A percentile compares a stretch with the other conserved stretches of the same genome.
Evolutionary conservation across 768 basidiomycete genomes (phyloP).

Genomic region (Zangia roseola): DNA sequence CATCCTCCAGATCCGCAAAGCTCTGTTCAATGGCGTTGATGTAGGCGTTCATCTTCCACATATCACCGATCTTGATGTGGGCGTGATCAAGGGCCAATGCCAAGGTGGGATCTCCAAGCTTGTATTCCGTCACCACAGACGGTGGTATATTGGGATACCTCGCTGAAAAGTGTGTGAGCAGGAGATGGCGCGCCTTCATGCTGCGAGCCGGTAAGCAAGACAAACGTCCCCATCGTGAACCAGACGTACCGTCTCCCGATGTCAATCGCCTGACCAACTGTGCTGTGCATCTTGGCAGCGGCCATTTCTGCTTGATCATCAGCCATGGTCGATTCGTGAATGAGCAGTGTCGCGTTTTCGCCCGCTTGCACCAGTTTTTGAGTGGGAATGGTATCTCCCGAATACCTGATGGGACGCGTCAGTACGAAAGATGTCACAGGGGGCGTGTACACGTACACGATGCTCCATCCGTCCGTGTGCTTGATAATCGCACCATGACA

Average conservation of each 20-base stretch:
- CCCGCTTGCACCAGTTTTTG: slow-evolving; percentile 66
- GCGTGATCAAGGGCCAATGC: slow-evolving; percentile 83
- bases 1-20: slow-evolving; percentile 53
- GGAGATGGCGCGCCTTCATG: slow-evolving; percentile 80
- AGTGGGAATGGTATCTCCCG: slow-evolving; percentile 86
- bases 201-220: slow-evolving; percentile 36
- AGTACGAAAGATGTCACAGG: neutral
- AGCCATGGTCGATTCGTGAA: slow-evolving; percentile 93
- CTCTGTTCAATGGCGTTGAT: slow-evolving; percentile 65
- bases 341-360: slow-evolving; percentile 69
- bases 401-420: slow-evolving; percentile 57
- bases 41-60: slow-evolving; percentile 87
- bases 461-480: slow-evolving; percentile 56
- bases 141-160: slow-evolving; percentile 87
- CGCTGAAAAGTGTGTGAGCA: slow-evolving; percentile 96
- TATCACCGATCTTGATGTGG: slow-evolving; percentile 66
- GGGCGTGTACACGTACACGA: slow-evolving; percentile 31
- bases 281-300: slow-evolving; percentile 78
- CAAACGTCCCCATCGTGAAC: neutral
- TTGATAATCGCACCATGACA: slow-evolving; percentile 72
- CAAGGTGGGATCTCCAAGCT: slow-evolving; percentile 44
- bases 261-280: slow-evolving; percentile 83
- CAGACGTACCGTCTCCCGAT: slow-evolving; percentile 62
- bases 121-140: slow-evolving; percentile 26
- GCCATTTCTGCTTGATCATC: slow-evolving; percentile 81